A percentile compares a stretch with the other conserved stretches of the same genome.
phyloP scores from a whole-genome alignment of 2,329 filamentous ascomycete genomes.

The Trichophyton benhamiae region DNA sequence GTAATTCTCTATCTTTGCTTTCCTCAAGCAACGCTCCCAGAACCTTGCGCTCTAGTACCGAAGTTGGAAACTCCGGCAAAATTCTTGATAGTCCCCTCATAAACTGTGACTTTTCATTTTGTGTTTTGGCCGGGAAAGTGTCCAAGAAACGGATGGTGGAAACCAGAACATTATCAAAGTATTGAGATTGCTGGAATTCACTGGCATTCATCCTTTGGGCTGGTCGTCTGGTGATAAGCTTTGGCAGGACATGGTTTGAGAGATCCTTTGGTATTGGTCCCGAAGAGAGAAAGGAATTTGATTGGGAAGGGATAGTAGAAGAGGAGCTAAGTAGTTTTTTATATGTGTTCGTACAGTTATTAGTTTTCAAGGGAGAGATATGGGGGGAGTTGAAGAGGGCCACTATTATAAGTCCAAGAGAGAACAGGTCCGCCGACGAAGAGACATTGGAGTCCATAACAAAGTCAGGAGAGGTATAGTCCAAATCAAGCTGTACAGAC shows the following conservation, averaged over 20 bases:
- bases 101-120: slow-evolving; percentile 82
- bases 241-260: slow-evolving; percentile 60
- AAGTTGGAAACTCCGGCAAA: slow-evolving; percentile 80
- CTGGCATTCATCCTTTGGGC: slow-evolving; percentile 76
- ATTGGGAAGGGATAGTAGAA: slow-evolving; percentile 62
- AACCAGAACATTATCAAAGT: slow-evolving; percentile 93
- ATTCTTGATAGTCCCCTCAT: slow-evolving; percentile 79
- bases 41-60: slow-evolving; percentile 89
- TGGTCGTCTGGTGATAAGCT: slow-evolving; percentile 74
- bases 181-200: slow-evolving; percentile 89
- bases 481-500: slow-evolving; percentile 75
- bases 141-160: slow-evolving; percentile 95
- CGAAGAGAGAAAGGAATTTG: slow-evolving; percentile 75
- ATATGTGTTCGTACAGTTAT: slow-evolving; percentile 70
- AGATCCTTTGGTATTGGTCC: slow-evolving; percentile 70
- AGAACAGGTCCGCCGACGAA: slow-evolving; percentile 81
- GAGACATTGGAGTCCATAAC: slow-evolving; percentile 83
- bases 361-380: slow-evolving; percentile 68
- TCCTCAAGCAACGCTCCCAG: slow-evolving; percentile 82
- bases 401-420: slow-evolving; percentile 74
- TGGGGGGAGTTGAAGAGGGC: slow-evolving; percentile 94
- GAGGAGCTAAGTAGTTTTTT: slow-evolving; percentile 71
- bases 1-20: slow-evolving; percentile 77
- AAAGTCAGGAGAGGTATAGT: slow-evolving; percentile 91
- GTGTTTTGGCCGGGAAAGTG: slow-evolving; percentile 77